These are phyloP conservation scores for Cytospora schulzeri DNA, from an alignment of 2,329 filamentous ascomycete genomes.

Conservation along the genomic window DNA sequence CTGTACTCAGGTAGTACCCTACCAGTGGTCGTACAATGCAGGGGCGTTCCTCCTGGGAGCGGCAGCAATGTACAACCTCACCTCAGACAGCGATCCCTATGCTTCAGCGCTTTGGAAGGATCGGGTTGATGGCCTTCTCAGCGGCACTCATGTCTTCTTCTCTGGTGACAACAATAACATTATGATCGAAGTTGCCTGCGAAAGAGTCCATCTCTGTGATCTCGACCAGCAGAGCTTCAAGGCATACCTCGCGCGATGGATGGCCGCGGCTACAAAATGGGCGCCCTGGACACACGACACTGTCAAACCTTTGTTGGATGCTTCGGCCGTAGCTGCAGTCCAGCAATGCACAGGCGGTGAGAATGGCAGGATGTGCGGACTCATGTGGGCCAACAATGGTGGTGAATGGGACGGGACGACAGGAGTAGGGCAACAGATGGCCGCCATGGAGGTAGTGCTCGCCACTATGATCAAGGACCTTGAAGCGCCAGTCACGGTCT, in stretches of 20 bases:
- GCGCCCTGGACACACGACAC: slow-evolving; percentile 58
- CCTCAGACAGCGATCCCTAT: slow-evolving; percentile 36
- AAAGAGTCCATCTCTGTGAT: slow-evolving; percentile 62
- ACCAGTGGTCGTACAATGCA: slow-evolving; percentile 72
- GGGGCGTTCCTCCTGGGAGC: slow-evolving; percentile 67
- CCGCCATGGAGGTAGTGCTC: slow-evolving; percentile 65
- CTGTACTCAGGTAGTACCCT: slow-evolving; percentile 59
- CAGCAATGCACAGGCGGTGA: slow-evolving; percentile 59
- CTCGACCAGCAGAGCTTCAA: slow-evolving; percentile 65
- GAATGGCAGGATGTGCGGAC: slow-evolving; percentile 60
- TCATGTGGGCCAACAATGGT: slow-evolving; percentile 57
- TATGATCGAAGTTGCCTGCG: slow-evolving; percentile 69
- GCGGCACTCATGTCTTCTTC: slow-evolving; percentile 55
- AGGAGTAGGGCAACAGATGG: slow-evolving; percentile 73
- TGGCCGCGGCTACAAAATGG: slow-evolving; percentile 64
- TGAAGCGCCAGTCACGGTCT: slow-evolving; percentile 46
- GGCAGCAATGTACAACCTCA: slow-evolving; percentile 70
- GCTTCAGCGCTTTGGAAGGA: slow-evolving; percentile 52
- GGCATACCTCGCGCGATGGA: slow-evolving; percentile 63
- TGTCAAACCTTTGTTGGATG: slow-evolving; percentile 55
- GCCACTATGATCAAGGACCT: slow-evolving; percentile 57
- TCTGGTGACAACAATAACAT: slow-evolving; percentile 46
- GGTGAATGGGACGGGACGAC: slow-evolving; percentile 58
- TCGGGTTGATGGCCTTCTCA: slow-evolving; percentile 59
- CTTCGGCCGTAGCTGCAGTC: slow-evolving; percentile 60